These are phyloP conservation scores for Physaria fendleri DNA, from an alignment of 345 rosid genomes.

Conservation along the genomic window DNA sequence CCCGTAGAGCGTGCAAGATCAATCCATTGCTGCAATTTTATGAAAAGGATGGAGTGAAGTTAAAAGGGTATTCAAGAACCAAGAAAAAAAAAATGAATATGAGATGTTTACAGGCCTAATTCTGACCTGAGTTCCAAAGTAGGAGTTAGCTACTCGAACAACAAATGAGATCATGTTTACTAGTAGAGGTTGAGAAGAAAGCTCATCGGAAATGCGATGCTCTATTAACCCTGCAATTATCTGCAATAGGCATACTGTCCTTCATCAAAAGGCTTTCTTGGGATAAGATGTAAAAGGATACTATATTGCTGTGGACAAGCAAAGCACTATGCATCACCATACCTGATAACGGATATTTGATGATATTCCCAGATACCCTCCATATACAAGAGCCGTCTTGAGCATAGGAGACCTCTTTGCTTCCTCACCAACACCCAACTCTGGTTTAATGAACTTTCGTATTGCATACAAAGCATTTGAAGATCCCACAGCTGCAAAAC, in stretches of 20 bases:
- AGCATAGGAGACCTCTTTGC: conserved; percentile 76
- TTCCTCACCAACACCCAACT: conserved; percentile 35
- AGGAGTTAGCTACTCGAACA: conserved; percentile 74
- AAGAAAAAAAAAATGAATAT: background rate
- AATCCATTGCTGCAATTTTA: conserved; percentile 77
- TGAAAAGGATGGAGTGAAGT: background rate
- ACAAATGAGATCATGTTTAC: conserved; percentile 81
- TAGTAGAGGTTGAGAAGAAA: conserved; percentile 67
- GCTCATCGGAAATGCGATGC: conserved; percentile 73
- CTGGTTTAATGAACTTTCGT: conserved; percentile 55
- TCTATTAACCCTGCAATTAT: conserved; percentile 85
- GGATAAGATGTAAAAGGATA: conserved; percentile 5
- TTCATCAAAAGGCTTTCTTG: conserved; percentile 5
- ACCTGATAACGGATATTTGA: conserved; percentile 97
- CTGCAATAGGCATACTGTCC: conserved; percentile 38
- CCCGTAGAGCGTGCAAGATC: conserved; percentile 88
- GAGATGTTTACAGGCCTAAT: conserved; percentile 8
- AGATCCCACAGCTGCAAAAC: conserved; percentile 74
- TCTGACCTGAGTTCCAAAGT: conserved; percentile 94
- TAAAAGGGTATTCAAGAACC: background rate
- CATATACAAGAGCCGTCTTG: conserved; percentile 69
- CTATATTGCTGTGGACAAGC: background rate
- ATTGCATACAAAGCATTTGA: conserved; percentile 56
- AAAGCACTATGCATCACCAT: conserved; percentile 1
- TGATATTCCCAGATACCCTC: conserved; percentile 75